These are phyloP conservation scores for Adansonia madagascariensis DNA, from an alignment of 441 rosid genomes.

Conservation along the genomic window DNA sequence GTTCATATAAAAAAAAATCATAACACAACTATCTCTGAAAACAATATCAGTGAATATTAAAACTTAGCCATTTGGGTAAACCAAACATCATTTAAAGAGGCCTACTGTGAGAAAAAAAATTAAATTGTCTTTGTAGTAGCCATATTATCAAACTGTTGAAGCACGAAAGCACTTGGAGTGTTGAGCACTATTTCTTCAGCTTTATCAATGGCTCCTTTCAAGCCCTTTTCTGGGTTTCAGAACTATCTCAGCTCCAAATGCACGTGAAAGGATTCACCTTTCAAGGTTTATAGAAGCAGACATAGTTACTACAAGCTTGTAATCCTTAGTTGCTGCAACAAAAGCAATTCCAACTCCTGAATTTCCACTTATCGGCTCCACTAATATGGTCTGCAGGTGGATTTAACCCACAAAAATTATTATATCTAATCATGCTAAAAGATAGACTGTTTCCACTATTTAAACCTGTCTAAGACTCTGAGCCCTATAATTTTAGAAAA, in stretches of 20 bases:
- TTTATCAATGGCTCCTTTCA: constrained; percentile 83
- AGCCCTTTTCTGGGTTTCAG: constrained; percentile 80
- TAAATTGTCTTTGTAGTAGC: constrained; percentile 65
- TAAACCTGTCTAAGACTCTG: constrained; percentile 6
- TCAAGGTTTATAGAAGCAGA: constrained; percentile 83
- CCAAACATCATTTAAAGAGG: too few species aligned
- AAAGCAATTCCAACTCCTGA: constrained; percentile 88
- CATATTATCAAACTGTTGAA: constrained; percentile 76
- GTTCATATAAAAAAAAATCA: not conserved
- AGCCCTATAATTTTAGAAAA: not conserved
- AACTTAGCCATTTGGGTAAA: constrained; percentile 12
- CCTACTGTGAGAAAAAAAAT: not conserved
- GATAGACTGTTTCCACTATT: not conserved
- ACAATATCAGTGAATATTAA: not conserved
- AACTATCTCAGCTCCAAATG: constrained; percentile 84
- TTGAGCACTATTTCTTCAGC: constrained; percentile 75
- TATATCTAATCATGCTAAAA: not conserved
- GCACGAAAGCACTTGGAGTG: constrained; percentile 69
- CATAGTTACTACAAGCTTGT: constrained; percentile 81
- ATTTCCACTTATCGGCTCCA: constrained; percentile 87
- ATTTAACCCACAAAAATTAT: not conserved
- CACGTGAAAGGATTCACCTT: constrained; percentile 81
- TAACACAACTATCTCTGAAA: not conserved
- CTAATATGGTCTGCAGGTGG: constrained; percentile 59
- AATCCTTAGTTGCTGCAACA: constrained; percentile 85